Percentiles rank a stretch among this genome's conserved stretches.
Evolutionary conservation across 208 protist genomes (phyloP).

Genomic region (Naegleria fowleri): DNA sequence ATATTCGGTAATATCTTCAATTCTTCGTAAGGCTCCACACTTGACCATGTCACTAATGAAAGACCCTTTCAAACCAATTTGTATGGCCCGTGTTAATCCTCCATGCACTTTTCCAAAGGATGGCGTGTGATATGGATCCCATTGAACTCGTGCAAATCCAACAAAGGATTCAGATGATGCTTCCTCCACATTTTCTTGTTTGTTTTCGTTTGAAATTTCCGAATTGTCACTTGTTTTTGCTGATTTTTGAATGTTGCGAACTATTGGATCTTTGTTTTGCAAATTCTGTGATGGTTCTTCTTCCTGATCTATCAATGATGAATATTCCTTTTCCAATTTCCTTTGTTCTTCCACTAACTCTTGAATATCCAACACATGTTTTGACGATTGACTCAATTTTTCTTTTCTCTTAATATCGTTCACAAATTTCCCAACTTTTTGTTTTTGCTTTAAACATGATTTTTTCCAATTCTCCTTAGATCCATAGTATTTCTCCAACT

Average conservation of each 20-base stretch:
- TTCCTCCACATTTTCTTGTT: not conserved
- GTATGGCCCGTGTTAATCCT: constrained; percentile 4
- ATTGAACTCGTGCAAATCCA: not conserved
- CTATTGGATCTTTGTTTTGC: not conserved
- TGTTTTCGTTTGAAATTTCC: not conserved
- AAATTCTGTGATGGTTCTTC: too few species aligned
- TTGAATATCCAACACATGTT: too few species aligned
- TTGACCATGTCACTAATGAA: not conserved
- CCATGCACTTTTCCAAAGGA: not conserved
- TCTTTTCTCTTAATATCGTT: not conserved
- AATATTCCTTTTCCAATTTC: not conserved
- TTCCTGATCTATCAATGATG: too few species aligned
- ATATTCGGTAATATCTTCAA: constrained; percentile 16
- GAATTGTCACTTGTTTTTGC: not conserved
- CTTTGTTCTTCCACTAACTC: not conserved
- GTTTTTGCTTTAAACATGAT: not conserved
- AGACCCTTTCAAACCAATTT: not conserved
- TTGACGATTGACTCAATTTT: too few species aligned
- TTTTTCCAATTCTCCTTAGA: not conserved
- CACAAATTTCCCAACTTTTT: not conserved
- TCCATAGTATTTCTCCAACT: not conserved
- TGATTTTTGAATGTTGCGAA: too few species aligned
- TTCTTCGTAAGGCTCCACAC: not conserved
- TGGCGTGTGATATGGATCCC: constrained; percentile 23
- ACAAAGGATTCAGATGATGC: not conserved